Base-by-base conservation (phyloP, 495 filamentous ascomycete species). In the Cercophora scortea region DNA sequence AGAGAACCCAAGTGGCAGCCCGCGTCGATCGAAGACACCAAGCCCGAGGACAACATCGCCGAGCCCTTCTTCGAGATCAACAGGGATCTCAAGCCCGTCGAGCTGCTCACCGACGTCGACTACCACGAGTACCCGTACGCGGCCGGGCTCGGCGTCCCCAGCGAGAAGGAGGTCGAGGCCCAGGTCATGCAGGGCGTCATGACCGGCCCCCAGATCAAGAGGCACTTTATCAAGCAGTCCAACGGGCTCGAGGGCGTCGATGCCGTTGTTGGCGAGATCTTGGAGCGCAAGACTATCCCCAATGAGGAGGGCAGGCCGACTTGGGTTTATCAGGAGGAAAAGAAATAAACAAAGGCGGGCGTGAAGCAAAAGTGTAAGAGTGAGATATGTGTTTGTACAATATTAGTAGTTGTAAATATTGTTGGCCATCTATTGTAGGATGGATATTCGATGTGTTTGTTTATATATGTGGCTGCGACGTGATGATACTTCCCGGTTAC, bases 1-100 rank as follows among this genome's bases (percentile, higher is more conserved):
- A 66, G 73, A 48, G 69, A 70, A 25, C 80, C 87, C 3, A 66
- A 70, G 40, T 96, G 90, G 90, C 61, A 85, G 47, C 92, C 92
- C 5, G 75, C 76, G 18, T 77, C 73, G 6, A 73, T 96, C 9
- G 73, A 79, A 18, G 83, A 83, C 35, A 79, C 89, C 25, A 48
- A 69, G 3, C 55, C 64, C 0, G 64, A 76, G 25, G 42, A 60
- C 46, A 61, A 74, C 8, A 74, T 89, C 18, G 70, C 80, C 16
- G 67, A 69, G 18, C 83, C 83, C 56, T 95, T 92, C 72, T 76
- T 75, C 50, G 47, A 56, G n/a, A 57, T 67, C 19, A 65, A 70
- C 10, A 64, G 75, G 63, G 51, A 54, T 42, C 32, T 60, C 45
- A 16, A 59, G 61, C 46, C 55, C 35, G 62, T 97, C 45, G 9